A percentile compares a stretch with the other conserved stretches of the same genome.
Conservation (phyloP, 2,329 filamentous ascomycete species). For the Nemania sp. region DNA sequence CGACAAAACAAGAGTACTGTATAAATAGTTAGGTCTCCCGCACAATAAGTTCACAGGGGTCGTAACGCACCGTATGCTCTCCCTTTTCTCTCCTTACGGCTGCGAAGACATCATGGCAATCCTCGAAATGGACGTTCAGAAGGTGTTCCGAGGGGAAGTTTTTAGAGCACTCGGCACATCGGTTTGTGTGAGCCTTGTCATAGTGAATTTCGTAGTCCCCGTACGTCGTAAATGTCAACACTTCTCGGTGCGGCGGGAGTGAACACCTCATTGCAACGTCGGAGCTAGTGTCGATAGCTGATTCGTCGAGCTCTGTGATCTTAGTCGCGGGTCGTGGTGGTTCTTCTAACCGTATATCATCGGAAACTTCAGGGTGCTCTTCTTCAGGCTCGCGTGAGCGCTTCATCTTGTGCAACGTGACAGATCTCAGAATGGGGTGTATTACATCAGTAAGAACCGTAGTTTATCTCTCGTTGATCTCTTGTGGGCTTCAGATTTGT, state of each 20-base stretch:
- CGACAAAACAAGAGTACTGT: slow-evolving; percentile 89
- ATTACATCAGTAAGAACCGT: slow-evolving; percentile 49
- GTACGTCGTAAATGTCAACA: slow-evolving; percentile 78
- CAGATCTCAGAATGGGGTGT: slow-evolving; percentile 50
- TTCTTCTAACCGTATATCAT: slow-evolving; percentile 37
- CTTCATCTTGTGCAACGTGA: slow-evolving; percentile 62
- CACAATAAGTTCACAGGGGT: not conserved
- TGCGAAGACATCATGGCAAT: slow-evolving; percentile 87
- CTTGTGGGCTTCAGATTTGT: not conserved
- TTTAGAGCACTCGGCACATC: slow-evolving; percentile 84
- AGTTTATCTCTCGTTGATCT: slow-evolving; percentile 10
- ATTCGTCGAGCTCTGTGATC: slow-evolving; percentile 69
- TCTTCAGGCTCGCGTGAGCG: slow-evolving; percentile 71
- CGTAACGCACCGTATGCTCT: slow-evolving; percentile 77
- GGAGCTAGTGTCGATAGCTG: slow-evolving; percentile 51
- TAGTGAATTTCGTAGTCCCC: slow-evolving; percentile 91
- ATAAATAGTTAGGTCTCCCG: slow-evolving; percentile 27
- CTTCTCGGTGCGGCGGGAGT: slow-evolving; percentile 81
- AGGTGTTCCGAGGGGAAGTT: slow-evolving; percentile 91
- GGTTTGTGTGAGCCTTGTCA: slow-evolving; percentile 80
- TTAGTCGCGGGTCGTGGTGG: slow-evolving; percentile 59
- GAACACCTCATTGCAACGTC: slow-evolving; percentile 78
- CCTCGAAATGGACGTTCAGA: slow-evolving; percentile 85
- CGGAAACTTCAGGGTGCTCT: slow-evolving; percentile 47
- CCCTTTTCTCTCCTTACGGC: slow-evolving; percentile 80